Conservation (phyloP, 192 early-diverging fungal genomes). For the Lobosporangium transversale region DNA sequence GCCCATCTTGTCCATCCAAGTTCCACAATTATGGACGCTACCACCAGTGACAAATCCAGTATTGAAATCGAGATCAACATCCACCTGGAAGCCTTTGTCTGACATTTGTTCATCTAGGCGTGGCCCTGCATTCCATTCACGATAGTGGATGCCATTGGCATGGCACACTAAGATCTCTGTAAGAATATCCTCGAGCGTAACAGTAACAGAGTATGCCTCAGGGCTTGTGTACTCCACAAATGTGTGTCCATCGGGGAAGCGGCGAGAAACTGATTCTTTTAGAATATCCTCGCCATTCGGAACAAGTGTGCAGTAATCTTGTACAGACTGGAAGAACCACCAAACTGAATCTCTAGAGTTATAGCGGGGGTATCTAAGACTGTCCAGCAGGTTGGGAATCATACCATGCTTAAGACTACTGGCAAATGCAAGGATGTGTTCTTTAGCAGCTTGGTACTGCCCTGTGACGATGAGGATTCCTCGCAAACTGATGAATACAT, state of each 20-base stretch:
- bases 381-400: slow-evolving; percentile 96
- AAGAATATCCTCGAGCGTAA: slow-evolving; percentile 86
- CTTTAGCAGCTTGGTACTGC: slow-evolving; percentile 81
- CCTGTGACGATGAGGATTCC: slow-evolving; percentile 89
- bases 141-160: slow-evolving; percentile 88
- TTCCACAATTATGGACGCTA: slow-evolving; percentile 94
- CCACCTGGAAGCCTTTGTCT: slow-evolving; percentile 88
- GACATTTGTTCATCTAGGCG: slow-evolving; percentile 92
- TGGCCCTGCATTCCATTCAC: slow-evolving; percentile 95
- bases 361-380: slow-evolving; percentile 85
- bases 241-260: slow-evolving; percentile 82
- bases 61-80: slow-evolving; percentile 76
- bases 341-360: slow-evolving; percentile 97
- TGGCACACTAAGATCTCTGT: slow-evolving; percentile 93
- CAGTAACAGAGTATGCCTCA: slow-evolving; percentile 67
- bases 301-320: slow-evolving; percentile 79
- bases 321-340: slow-evolving; percentile 95
- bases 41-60: slow-evolving; percentile 90
- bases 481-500: slow-evolving; percentile 92
- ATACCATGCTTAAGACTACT: slow-evolving; percentile 92
- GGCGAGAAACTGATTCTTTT: slow-evolving; percentile 71
- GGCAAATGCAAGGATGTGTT: slow-evolving; percentile 92
- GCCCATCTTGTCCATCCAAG: slow-evolving; percentile 99
- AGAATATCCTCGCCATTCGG: slow-evolving; percentile 85
- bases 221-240: slow-evolving; percentile 76